Conservation (phyloP, 208 protist species). For the Tritrichomonas musculus region DNA sequence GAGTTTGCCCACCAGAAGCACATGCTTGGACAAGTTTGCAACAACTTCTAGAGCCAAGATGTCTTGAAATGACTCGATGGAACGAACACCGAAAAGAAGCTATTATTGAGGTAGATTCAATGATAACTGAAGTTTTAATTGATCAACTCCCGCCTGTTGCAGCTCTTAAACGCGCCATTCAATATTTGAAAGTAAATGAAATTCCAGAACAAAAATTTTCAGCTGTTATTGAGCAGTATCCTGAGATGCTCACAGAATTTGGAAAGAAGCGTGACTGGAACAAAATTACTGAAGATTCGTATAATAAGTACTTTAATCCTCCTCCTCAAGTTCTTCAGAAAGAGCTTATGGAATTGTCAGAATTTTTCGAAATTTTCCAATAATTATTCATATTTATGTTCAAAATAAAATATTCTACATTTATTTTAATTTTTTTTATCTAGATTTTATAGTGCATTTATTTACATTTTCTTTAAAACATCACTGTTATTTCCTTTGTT, state of each 20-base stretch:
- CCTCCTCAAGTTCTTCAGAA: neutral
- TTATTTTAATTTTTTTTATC: too few relatives aligned
- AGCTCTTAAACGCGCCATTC: neutral
- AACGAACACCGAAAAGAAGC: neutral
- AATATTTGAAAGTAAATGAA: neutral
- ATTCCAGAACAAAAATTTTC: neutral
- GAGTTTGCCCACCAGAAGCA: neutral
- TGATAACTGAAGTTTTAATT: neutral
- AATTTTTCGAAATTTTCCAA: neutral
- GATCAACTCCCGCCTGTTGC: neutral
- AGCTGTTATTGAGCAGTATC: constrained; percentile 10
- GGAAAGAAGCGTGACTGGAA: constrained; percentile 7
- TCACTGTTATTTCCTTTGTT: too few relatives aligned
- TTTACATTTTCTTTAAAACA: too few relatives aligned
- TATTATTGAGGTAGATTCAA: neutral
- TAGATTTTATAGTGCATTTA: too few relatives aligned
- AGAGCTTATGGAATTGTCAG: neutral
- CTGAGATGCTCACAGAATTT: neutral
- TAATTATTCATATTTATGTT: too few relatives aligned
- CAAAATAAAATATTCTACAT: too few relatives aligned
- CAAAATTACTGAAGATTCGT: neutral
- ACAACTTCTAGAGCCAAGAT: constrained; percentile 18
- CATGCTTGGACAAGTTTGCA: neutral
- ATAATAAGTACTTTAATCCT: neutral
- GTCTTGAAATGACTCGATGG: neutral